phyloP scores from a whole-genome alignment of 768 basidiomycete genomes.

The Tylopilus intermedius region DNA sequence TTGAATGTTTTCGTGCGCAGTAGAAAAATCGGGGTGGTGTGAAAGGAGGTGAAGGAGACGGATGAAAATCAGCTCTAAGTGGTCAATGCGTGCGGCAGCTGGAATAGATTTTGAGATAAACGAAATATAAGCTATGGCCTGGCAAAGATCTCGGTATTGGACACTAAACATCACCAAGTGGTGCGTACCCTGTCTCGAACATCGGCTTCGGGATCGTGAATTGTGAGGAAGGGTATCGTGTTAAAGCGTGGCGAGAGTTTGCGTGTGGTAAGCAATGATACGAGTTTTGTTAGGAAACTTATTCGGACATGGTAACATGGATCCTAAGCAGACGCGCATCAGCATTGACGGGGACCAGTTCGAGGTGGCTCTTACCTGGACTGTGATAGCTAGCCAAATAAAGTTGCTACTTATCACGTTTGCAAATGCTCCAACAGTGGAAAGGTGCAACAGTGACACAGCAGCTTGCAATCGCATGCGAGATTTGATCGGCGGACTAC shows the following conservation, averaged over 20 bases:
- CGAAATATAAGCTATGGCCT: constrained; percentile 58
- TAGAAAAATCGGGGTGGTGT: constrained; percentile 90
- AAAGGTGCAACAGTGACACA: constrained; percentile 73
- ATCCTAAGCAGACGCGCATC: constrained; percentile 49
- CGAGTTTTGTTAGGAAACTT: constrained; percentile 70
- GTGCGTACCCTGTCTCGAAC: constrained; percentile 57
- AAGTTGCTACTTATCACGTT: constrained; percentile 57
- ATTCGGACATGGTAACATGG: constrained; percentile 82
- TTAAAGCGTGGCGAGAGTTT: constrained; percentile 73
- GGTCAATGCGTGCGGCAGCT: constrained; percentile 53
- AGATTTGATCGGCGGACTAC: constrained; percentile 58
- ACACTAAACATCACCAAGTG: neutral
- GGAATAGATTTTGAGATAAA: constrained; percentile 43
- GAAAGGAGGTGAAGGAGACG: constrained; percentile 84
- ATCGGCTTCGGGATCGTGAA: constrained; percentile 87
- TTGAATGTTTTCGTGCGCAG: constrained; percentile 59
- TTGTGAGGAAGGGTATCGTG: constrained; percentile 79
- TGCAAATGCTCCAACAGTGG: constrained; percentile 53
- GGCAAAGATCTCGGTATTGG: constrained; percentile 4
- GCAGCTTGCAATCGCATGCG: constrained; percentile 83
- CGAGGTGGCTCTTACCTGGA: constrained; percentile 57
- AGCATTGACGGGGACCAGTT: neutral
- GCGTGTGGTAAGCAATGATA: constrained; percentile 54
- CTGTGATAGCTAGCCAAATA: constrained; percentile 60
- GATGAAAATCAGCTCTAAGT: constrained; percentile 78